These are phyloP conservation scores for Sclerotinia trifoliorum DNA, from an alignment of 2,329 filamentous ascomycete species.

Conservation along the genomic window DNA sequence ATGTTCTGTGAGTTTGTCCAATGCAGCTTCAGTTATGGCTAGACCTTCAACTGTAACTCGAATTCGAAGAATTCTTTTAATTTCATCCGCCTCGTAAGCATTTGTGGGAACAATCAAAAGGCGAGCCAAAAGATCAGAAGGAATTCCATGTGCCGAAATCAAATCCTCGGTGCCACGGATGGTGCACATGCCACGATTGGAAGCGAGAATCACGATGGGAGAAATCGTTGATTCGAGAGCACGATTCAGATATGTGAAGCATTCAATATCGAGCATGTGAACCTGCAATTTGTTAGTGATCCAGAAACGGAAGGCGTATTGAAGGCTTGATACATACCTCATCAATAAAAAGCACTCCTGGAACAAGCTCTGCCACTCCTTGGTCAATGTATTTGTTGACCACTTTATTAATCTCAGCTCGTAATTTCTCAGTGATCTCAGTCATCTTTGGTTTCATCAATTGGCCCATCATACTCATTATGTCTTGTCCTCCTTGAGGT, in stretches of 20 bases:
- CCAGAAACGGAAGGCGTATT: constrained; percentile 8
- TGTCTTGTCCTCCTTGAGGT: constrained; percentile 95
- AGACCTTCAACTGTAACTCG: constrained; percentile 80
- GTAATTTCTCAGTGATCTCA: constrained; percentile 96
- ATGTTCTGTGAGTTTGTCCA: constrained; percentile 83
- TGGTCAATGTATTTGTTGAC: constrained; percentile 99
- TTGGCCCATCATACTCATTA: constrained; percentile 99
- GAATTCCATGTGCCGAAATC: constrained; percentile 87
- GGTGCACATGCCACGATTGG: constrained; percentile 90
- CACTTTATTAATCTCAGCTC: constrained; percentile 97
- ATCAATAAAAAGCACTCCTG: constrained; percentile 96
- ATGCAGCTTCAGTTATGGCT: constrained; percentile 73
- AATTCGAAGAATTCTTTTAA: constrained; percentile 86
- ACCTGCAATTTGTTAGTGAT: constrained; percentile 56
- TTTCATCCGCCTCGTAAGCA: constrained; percentile 83
- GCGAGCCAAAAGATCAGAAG: constrained; percentile 87
- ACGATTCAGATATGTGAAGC: constrained; percentile 97
- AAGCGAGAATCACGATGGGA: constrained; percentile 95
- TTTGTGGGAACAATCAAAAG: constrained; percentile 95
- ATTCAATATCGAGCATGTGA: constrained; percentile 99
- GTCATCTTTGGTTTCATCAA: constrained; percentile 99
- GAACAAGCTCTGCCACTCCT: constrained; percentile 95
- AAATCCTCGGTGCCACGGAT: constrained; percentile 84
- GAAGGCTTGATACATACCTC: constrained; percentile 61
- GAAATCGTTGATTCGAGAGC: constrained; percentile 94